A percentile compares a stretch with the other conserved stretches of the same genome.
Conservation (phyloP, 2,329 filamentous ascomycete species). For the Ophiostoma australiae region DNA sequence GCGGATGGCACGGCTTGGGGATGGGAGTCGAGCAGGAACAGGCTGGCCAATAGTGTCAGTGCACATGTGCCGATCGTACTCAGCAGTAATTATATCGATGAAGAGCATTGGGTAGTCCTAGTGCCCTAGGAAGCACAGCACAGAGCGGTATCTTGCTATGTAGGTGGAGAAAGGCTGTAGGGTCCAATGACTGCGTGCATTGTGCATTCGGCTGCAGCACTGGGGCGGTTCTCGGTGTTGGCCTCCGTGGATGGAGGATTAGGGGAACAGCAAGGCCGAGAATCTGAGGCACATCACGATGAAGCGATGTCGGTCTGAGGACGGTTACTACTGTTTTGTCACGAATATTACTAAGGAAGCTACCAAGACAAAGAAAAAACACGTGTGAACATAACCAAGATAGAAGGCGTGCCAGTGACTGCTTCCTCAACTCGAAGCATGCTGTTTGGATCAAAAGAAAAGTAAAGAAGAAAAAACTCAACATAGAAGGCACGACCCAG, state of each 20-base stretch:
- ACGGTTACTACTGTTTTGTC: neutral
- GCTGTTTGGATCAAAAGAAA: no score
- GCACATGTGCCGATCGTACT: neutral
- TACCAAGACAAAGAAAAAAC: neutral
- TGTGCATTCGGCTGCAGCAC: neutral
- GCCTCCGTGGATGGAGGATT: neutral
- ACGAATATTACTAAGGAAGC: neutral
- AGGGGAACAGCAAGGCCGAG: neutral
- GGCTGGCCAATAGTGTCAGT: neutral
- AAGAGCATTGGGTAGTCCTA: neutral
- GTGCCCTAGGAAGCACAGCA: neutral
- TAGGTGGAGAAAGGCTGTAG: neutral
- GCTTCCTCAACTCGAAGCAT: neutral
- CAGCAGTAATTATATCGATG: neutral
- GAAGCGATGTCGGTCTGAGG: neutral
- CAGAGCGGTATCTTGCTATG: neutral
- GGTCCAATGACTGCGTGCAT: neutral
- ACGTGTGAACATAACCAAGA: neutral
- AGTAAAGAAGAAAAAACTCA: no score
- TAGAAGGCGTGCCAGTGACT: neutral
- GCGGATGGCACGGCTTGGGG: neutral
- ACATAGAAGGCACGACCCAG: neutral
- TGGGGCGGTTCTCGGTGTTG: constrained; percentile 2
- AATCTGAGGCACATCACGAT: neutral
- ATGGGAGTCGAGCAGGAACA: neutral